Base-by-base conservation (phyloP, 495 filamentous ascomycete species). In the Hypomontagnella submonticulosa region DNA sequence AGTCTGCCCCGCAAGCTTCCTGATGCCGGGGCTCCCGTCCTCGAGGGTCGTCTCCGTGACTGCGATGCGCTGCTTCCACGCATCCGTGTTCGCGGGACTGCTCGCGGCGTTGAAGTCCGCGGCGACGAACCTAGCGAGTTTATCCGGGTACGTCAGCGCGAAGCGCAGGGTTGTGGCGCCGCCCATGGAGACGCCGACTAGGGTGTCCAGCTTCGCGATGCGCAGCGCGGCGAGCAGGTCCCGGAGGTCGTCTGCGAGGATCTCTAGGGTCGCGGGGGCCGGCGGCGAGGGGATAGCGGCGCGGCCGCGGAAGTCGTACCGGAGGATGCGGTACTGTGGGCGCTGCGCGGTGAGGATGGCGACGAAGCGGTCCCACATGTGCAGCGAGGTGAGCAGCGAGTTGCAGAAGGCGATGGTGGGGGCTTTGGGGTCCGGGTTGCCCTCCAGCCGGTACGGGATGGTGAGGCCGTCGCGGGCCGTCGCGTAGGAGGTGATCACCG, bases 321-420 rank as follows among this genome's bases (percentile, higher is more conserved):
- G 85, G 4, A 94, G 79, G 65, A 93, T 81, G 57, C 89, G 86
- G 73, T 90, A 89, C 38, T 85, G 82, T 33, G 84, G 82, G 41
- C 90, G 85, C 46, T 80, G 69, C 0, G 79, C 68, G 37, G 80
- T 79, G 32, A 89, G 77, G 57, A 90, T 81, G 15, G 80, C 76
- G 10, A 92, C 76, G 67, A 93, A 87, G 12, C 77, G 78, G 67
- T 93, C 88, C 91, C 91, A 95, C 81, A 95, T 93, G 76, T 81
- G 81, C 67, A 85, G 81, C 9, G 85, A 83, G 3, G 88, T 88
- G 0, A 95, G 84, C 50, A 95, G 88, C 4, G 87, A 90, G 79
- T 93, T 93, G 74, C 81, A 83, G 55, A 91, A 87, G 33, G 90
- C 85, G 27, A 95, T 83, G 0, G 88, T 82, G 0, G 90, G 90